Base-by-base conservation (phyloP, 2,329 filamentous ascomycete genomes). In the Drechslera avenae region DNA sequence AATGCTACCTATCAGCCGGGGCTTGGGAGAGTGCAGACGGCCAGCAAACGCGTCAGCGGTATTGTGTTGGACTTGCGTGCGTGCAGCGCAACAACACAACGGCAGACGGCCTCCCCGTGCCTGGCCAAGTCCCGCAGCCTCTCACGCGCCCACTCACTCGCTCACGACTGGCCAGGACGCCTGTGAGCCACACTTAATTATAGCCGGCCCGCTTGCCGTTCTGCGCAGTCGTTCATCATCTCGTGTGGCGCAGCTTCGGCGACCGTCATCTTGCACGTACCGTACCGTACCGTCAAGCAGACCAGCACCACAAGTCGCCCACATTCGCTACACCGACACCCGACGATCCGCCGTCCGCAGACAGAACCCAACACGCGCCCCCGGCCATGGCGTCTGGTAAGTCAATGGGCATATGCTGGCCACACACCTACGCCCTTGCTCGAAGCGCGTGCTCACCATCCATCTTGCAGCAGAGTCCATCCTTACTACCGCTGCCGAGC, bases 401-500 rank as follows among this genome's bases (percentile, higher is more conserved):
- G 9, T 28, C 21, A 23, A 23, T 23, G 7, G 23, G 17, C 18
- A n/a, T n/a, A n/a, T n/a, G n/a, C n/a, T n/a, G n/a, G n/a, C n/a
- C n/a, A n/a, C n/a, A n/a, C n/a, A n/a, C n/a, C n/a, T n/a, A n/a
- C n/a, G n/a, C n/a, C n/a, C n/a, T n/a, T n/a, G n/a, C n/a, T n/a
- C n/a, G n/a, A n/a, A n/a, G n/a, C n/a, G n/a, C n/a, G n/a, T n/a
- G n/a, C n/a, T n/a, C n/a, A n/a, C n/a, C n/a, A n/a, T n/a, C n/a
- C n/a, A n/a, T n/a, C n/a, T 19, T 31, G 18, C 52, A 72, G 69
- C 63, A 63, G 81, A 85, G 62, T 75, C 78, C 57, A 72, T 83
- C 42, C 77, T 87, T 36, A 78, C 82, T 62, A 68, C 74, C 50
- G 82, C 81, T 58, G 83, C 83, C 66, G 78, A 78, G 65, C 80